Evolutionary conservation across 345 rosid species (phyloP).

Genomic region (Noccaea bulbosa): DNA sequence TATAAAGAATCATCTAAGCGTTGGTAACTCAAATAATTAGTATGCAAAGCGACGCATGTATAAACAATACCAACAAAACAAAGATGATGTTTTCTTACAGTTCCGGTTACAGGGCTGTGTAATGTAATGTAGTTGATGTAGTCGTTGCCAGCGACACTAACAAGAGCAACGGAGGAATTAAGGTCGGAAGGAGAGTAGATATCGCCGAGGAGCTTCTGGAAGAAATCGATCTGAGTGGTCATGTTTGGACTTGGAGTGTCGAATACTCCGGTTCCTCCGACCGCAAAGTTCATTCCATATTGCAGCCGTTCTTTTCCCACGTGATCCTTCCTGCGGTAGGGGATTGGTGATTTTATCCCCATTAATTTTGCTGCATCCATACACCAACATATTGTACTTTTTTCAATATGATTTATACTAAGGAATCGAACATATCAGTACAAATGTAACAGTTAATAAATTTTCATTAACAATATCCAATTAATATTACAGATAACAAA

Average conservation of each 20-base stretch:
- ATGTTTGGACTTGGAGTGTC: constrained; percentile 62
- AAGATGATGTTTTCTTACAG: no score
- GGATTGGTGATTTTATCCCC: constrained; percentile 63
- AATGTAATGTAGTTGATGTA: constrained; percentile 45
- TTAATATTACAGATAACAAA: no score
- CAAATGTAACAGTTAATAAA: no score
- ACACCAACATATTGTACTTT: no score
- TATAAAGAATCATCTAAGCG: no score
- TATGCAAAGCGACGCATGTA: no score
- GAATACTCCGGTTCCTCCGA: constrained; percentile 83
- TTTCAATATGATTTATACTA: no score
- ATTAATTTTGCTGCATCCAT: neutral
- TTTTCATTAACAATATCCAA: no score
- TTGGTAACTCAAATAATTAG: no score
- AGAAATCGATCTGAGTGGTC: constrained; percentile 64
- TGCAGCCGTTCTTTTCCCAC: constrained; percentile 26
- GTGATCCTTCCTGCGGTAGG: constrained; percentile 39
- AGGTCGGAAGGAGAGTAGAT: constrained; percentile 46
- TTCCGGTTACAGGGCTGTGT: no score
- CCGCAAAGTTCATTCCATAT: constrained; percentile 77
- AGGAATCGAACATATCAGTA: no score
- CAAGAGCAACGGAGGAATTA: constrained; percentile 54
- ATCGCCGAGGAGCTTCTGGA: constrained; percentile 50
- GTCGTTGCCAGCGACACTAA: constrained; percentile 76
- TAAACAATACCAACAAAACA: no score